Evolutionary conservation across 768 basidiomycete genomes (phyloP), one percentile per base, ranked within the genome.

Genomic region (Nidula microcarpa): DNA sequence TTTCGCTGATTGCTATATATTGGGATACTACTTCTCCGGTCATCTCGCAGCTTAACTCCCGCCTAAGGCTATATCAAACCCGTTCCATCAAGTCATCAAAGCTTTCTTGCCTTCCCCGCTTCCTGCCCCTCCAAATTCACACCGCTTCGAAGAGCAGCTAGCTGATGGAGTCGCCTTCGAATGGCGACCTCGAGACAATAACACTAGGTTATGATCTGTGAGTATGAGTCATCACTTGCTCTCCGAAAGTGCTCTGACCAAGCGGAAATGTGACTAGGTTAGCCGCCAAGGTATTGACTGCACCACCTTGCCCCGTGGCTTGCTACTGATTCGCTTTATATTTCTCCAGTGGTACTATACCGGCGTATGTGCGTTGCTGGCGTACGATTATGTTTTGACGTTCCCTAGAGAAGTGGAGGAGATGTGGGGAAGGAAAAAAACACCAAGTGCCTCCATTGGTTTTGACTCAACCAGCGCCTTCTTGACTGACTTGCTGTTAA

Each of bases 321-420:
- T 41, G 39, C 11, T 41, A 41, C 11, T 41, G 11, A 41, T 11
- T 41, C 39, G 39, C 16, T 16, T 41, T 41, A 41, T 41, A 41
- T 41, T 11, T 3, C 23, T 23, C 23, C 39, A 65, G 64, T 50
- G 56, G 43, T 65, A 63, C 41, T 63, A 59, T 46, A 56, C 52
- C 16, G 64, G 59, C 23, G 50, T 52, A 47, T 62, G 57, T 34
- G 53, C 59, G 1, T 33, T 65, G 23, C 50, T 65, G 18, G 61
- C 60, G n/a, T 65, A 62, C 41, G 64, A 65, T 39, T 65, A 58
- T 41, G 61, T 57, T 49, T 51, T 65, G 43, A 62, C 60, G 0
- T 50, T 65, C 41, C 55, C 46, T 13, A 56, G 55, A 33, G 64
- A 65, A 53, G 52, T 65, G n/a, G 55, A 63, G 46, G 53, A 49